phyloP scores from a whole-genome alignment of 2,329 filamentous ascomycete genomes.

The Colletotrichum eleusines region DNA sequence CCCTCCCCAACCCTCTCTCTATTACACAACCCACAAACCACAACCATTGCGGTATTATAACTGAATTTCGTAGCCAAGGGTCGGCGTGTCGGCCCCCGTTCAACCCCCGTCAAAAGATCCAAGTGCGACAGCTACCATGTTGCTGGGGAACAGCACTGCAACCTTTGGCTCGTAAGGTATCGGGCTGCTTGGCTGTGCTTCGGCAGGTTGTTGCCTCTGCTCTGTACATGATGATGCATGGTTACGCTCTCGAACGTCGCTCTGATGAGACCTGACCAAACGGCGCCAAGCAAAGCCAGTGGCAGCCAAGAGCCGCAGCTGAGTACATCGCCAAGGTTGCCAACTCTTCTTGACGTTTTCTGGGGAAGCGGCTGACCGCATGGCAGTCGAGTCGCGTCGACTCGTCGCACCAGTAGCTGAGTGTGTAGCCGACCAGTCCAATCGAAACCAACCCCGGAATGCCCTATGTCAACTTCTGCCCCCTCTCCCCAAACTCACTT shows the following conservation, averaged over 20 bases:
- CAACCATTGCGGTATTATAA: background rate
- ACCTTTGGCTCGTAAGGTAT: background rate
- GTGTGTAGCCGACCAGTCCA: background rate
- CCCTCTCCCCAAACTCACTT: background rate
- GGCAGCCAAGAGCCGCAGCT: constrained; percentile 6
- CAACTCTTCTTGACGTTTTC: constrained; percentile 7
- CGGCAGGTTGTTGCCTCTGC: background rate
- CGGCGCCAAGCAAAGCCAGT: constrained; percentile 18
- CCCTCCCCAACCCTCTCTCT: background rate
- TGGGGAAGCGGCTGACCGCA: constrained; percentile 15
- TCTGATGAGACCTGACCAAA: constrained; percentile 29
- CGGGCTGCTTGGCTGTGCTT: background rate
- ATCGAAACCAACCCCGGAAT: background rate
- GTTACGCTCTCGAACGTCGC: background rate
- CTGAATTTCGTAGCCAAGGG: background rate
- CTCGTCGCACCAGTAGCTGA: background rate
- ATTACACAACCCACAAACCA: background rate
- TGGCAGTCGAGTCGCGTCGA: background rate
- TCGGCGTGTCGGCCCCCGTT: background rate
- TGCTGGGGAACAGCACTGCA: background rate
- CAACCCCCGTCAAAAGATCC: background rate
- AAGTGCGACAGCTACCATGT: background rate
- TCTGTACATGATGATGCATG: background rate
- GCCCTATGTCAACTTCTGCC: background rate
- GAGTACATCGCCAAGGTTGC: constrained; percentile 7